Base-by-base conservation (phyloP, 164 flowering plant genomes). In the Annona cherimola region DNA sequence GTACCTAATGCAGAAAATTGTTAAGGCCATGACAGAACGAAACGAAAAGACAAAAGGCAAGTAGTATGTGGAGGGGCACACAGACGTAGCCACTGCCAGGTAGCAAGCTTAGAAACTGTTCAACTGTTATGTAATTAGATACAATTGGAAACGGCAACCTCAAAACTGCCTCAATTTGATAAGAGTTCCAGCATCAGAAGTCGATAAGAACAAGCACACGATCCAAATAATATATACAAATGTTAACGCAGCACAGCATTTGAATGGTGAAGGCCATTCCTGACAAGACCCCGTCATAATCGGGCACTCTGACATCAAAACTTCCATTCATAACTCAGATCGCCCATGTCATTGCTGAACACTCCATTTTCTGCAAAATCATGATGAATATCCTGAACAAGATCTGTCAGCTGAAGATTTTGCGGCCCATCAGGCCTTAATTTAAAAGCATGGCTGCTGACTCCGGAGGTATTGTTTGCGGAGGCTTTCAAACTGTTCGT, bases 331-430 rank as follows among this genome's bases (percentile, higher is more conserved):
- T 71, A 90, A 35, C 83, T 79, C 82, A 87, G 77, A 66, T 88
- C 91, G 3, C 84, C 93, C 50, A 84, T 79, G 45, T 86, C 92
- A 66, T 72, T 73, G 81, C 78, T 79, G 73, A 84, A 87, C 73
- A 87, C 84, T 61, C 91, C 92, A 77, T 67, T 83, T 3, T 87
- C 91, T 0, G 90, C 60, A 74, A 90, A 90, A 61, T 95, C 93
- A 18, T 78, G 79, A 41, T 85, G 76, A 43, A 92, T 84, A 71
- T 90, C 91, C 9, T 71, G 86, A 59, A 83, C 84, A 72, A 89
- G 79, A 44, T 89, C 97, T 3, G 85, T 75, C 78, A 87, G 74
- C 73, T 81, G 89, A 57, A 82, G 81, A 82, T 78, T 86, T 50
- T 81, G 88, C 68, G 87, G 91, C 42, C 39, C 39, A 3, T 46